Percentiles rank a stretch among this genome's conserved stretches.
phyloP scores from a whole-genome alignment of 192 early-diverging fungal species.

The Lunasporangiospora selenospora region DNA sequence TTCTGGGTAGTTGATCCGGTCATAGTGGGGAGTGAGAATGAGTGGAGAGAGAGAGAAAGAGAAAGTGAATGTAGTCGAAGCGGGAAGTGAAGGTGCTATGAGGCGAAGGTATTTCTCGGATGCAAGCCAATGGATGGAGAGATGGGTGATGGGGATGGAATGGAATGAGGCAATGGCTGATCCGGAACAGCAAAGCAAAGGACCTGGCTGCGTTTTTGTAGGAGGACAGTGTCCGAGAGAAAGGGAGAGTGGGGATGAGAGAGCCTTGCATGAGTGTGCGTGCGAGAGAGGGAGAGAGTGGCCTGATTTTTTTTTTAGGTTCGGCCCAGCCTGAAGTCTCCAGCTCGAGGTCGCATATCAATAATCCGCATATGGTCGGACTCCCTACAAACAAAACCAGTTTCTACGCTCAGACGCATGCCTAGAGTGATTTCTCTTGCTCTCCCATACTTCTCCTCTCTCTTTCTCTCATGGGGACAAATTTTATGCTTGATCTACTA shows the following conservation, averaged over 20 bases:
- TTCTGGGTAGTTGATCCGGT: slow-evolving; percentile 9
- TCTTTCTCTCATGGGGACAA: too few species aligned
- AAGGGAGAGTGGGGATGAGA: too few species aligned
- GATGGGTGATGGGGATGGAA: neutral
- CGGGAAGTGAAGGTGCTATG: too few species aligned
- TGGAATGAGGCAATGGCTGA: neutral
- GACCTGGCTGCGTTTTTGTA: too few species aligned
- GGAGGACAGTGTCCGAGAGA: too few species aligned
- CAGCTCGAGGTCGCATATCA: neutral
- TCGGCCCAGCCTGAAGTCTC: neutral
- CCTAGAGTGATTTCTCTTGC: too few species aligned
- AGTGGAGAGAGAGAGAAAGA: neutral
- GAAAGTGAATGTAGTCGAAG: neutral
- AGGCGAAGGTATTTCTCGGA: too few species aligned
- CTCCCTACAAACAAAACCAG: slow-evolving; percentile 2
- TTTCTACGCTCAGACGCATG: neutral
- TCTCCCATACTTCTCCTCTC: too few species aligned
- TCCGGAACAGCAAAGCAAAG: too few species aligned
- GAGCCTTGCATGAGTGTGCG: too few species aligned
- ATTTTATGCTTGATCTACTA: too few species aligned
- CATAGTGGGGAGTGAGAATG: slow-evolving; percentile 1
- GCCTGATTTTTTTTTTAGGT: slow-evolving; percentile 39
- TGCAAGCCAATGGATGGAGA: neutral
- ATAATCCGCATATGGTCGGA: neutral
- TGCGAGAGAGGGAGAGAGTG: slow-evolving; percentile 15